These are phyloP conservation scores for Kokia cookei DNA, from an alignment of 441 rosid species.

Conservation along the genomic window DNA sequence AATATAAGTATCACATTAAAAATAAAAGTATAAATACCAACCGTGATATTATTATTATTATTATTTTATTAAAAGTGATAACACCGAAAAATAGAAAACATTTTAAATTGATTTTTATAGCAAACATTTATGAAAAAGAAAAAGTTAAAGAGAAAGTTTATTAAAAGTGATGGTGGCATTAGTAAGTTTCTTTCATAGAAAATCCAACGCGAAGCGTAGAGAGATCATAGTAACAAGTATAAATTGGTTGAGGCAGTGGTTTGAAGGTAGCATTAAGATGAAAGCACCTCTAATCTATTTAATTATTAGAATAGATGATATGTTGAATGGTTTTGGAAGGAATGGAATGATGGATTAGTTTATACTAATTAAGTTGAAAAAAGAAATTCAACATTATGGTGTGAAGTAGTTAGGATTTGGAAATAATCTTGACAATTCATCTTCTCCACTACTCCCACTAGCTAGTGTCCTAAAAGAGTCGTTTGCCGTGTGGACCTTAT, in stretches of 20 bases:
- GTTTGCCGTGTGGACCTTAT: conserved; percentile 33
- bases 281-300: neutral
- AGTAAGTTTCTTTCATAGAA: no score
- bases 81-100: no score
- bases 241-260: neutral
- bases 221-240: no score
- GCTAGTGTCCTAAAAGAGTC: conserved; percentile 14
- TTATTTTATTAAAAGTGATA: no score
- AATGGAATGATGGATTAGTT: neutral
- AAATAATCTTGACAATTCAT: neutral
- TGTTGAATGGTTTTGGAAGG: neutral
- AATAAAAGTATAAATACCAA: no score
- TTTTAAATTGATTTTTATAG: no score
- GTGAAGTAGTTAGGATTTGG: conserved; percentile 26
- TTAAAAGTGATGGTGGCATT: no score
- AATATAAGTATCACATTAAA: no score
- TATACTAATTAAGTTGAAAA: neutral
- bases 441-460: conserved; percentile 10
- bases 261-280: neutral
- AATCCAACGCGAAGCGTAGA: no score
- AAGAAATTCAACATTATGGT: conserved; percentile 18
- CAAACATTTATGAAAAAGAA: no score
- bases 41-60: no score
- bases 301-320: neutral
- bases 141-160: no score